phyloP scores from a whole-genome alignment of 441 rosid species.

The Arabidopsis lyrata region DNA sequence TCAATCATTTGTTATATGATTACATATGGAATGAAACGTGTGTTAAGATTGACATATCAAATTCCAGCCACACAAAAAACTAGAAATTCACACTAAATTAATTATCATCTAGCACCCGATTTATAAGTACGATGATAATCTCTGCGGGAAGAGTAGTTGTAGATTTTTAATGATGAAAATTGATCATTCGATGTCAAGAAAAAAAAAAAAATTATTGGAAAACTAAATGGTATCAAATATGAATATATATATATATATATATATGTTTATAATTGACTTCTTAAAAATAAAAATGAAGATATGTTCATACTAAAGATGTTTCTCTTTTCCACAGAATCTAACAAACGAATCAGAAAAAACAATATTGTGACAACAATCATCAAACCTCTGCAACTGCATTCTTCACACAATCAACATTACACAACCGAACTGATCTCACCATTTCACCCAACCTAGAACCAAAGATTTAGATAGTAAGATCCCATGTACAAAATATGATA shows the following conservation, averaged over 20 bases:
- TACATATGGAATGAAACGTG: not conserved
- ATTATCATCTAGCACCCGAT: too few species aligned
- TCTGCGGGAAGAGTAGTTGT: not conserved
- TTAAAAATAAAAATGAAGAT: too few species aligned
- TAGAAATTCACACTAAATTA: too few species aligned
- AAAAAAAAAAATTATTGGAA: not conserved
- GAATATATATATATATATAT: too few species aligned
- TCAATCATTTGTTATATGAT: not conserved
- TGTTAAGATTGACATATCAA: not conserved
- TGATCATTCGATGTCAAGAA: too few species aligned
- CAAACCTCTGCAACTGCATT: slow-evolving; percentile 57
- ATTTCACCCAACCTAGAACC: slow-evolving; percentile 67
- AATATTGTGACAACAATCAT: slow-evolving; percentile 17
- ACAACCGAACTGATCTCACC: slow-evolving; percentile 71
- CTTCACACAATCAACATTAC: slow-evolving; percentile 67
- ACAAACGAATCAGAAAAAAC: slow-evolving; percentile 3
- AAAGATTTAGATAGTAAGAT: slow-evolving; percentile 1
- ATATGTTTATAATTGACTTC: not conserved
- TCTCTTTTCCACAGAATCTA: slow-evolving; percentile 10
- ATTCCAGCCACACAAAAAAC: not conserved
- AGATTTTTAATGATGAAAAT: not conserved
- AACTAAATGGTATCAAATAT: not conserved
- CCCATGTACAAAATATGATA: not conserved
- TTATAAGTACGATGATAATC: too few species aligned
- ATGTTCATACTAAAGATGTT: not conserved